Base-by-base conservation (phyloP, 305 asterid genomes). In the Solanum hybrid region DNA sequence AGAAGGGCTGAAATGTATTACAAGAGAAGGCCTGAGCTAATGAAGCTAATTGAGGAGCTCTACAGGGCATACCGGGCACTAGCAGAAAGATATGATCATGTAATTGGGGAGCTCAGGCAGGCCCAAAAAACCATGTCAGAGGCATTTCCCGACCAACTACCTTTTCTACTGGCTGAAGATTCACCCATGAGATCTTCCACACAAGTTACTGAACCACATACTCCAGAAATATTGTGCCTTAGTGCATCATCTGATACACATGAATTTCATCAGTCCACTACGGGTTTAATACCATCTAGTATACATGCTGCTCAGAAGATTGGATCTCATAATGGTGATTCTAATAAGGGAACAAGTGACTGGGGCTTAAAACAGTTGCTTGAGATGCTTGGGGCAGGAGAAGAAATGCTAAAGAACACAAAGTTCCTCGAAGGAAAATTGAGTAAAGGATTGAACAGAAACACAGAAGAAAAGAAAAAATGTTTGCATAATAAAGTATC, bases 1-100 rank as follows among this genome's bases (percentile, higher is more conserved):
- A 95, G 93, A 88, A 92, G 98, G 90, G 98, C 98, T 22, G 99
- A 97, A 90, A 95, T 97, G 98, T 97, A 97, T 92, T 97, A 96
- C 94, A 97, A 95, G 91, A 93, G 95, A 67, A 90, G 99, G 90
- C 98, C 98, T 18, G 99, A 97, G 92, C 92, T 96, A 86, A 93
- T 95, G 57, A 90, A 74, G 90, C 92, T 96, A 7, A 97, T 97
- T 0, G 98, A 96, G 92, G 98, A 97, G 88, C 89, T 96, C 16
- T 94, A 92, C 89, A 93, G 94, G 0, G 96, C 95, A 13, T 97
- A 93, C 90, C 93, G 95, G 18, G 96, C 98, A 18, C 92, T 97
- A 57, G 99, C 98, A 0, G 99, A 97, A 74, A 92, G 99, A 1
- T 97, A 96, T 57, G 98, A 96, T 91, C 97, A 97, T 36, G 96